Conservation (phyloP, 2,329 filamentous ascomycete species). For the Apiospora malaysiana region DNA sequence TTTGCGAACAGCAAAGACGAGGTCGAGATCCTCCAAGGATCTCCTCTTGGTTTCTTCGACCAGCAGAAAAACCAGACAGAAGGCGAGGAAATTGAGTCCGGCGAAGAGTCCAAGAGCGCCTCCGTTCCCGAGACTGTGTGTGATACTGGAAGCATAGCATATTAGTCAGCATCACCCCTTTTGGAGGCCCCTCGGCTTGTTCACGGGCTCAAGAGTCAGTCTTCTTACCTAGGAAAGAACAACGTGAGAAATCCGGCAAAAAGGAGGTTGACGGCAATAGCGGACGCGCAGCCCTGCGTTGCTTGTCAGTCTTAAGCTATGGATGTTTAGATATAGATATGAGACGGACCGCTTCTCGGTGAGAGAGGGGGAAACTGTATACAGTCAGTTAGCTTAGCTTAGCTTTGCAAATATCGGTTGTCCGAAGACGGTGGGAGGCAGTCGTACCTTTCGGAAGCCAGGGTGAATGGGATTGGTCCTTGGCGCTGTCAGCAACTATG, state of each 20-base stretch:
- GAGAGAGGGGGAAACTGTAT: constrained; percentile 4
- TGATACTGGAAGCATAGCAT: constrained; percentile 29
- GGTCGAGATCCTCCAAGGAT: constrained; percentile 49
- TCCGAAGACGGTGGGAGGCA: background rate
- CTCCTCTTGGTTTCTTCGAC: constrained; percentile 50
- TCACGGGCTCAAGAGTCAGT: background rate
- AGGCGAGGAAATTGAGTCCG: constrained; percentile 52
- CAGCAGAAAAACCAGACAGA: constrained; percentile 50
- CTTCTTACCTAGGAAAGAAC: constrained; percentile 42
- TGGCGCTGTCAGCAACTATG: constrained; percentile 25
- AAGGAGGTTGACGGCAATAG: constrained; percentile 53
- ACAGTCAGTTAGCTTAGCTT: no score
- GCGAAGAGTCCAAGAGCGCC: constrained; percentile 53
- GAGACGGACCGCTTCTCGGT: background rate
- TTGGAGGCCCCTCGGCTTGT: background rate
- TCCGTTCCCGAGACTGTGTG: constrained; percentile 34
- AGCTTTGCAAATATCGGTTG: background rate
- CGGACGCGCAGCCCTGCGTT: constrained; percentile 49
- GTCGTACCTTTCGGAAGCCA: constrained; percentile 50
- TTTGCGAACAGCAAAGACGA: constrained; percentile 47
- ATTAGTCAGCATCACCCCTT: background rate
- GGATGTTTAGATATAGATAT: background rate
- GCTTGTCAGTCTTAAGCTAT: background rate
- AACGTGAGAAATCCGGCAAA: constrained; percentile 54
- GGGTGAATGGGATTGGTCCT: constrained; percentile 55